Conservation (phyloP, 1,284 basidiomycete species). For the Ganoderma lingzhi region DNA sequence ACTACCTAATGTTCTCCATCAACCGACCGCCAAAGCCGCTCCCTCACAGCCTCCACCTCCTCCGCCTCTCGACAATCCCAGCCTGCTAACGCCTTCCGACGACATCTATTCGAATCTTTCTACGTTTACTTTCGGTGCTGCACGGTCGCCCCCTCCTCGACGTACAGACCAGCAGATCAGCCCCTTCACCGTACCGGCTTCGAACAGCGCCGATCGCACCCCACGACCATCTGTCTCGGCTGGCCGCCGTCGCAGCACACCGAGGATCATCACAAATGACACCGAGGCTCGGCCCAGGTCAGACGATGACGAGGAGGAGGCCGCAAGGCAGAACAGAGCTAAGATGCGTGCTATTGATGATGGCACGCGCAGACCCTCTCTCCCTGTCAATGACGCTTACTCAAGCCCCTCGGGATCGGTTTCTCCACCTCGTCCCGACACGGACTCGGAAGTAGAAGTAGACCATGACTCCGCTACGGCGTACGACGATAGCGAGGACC, state of each 20-base stretch:
- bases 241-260: constrained; percentile 24
- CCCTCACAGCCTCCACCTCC: constrained; percentile 24
- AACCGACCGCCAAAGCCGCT: constrained; percentile 25
- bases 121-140: constrained; percentile 51
- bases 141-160: constrained; percentile 34
- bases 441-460: constrained; percentile 32
- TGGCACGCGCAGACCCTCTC: constrained; percentile 52
- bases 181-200: constrained; percentile 40
- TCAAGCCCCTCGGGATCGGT: constrained; percentile 22
- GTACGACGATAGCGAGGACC: constrained; percentile 36
- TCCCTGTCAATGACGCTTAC: constrained; percentile 48
- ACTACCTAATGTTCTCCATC: constrained; percentile 40
- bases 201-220: constrained; percentile 38
- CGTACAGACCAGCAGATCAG: constrained; percentile 38
- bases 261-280: constrained; percentile 33
- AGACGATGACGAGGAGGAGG: constrained; percentile 46
- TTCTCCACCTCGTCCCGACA: constrained; percentile 24
- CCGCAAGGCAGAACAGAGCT: constrained; percentile 43
- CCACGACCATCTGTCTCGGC: neutral
- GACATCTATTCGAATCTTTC: constrained; percentile 49
- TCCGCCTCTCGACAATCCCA: constrained; percentile 26
- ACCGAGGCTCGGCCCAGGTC: constrained; percentile 38
- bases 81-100: constrained; percentile 34
- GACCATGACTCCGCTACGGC: constrained; percentile 34
- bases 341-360: constrained; percentile 59